Conservation (phyloP, 129 eudicot species). For the Sambucus nigra region DNA sequence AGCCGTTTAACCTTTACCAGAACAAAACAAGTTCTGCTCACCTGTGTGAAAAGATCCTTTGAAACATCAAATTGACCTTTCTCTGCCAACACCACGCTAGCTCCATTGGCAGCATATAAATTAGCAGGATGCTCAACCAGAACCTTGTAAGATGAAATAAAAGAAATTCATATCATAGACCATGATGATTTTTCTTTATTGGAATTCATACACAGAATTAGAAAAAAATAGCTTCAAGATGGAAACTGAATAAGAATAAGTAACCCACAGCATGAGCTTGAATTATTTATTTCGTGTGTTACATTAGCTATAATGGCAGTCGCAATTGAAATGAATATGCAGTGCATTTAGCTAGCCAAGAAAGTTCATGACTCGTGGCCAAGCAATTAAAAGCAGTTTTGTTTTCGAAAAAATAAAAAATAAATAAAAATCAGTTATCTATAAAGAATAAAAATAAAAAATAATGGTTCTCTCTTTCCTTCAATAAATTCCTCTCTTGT, state of each 20-base stretch:
- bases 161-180: neutral
- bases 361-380: too few species aligned
- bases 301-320: too few species aligned
- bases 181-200: neutral
- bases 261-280: neutral
- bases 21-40: constrained; percentile 11
- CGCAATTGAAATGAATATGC: too few species aligned
- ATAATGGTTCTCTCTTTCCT: too few species aligned
- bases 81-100: constrained; percentile 90
- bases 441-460: too few species aligned
- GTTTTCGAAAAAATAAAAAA: too few species aligned
- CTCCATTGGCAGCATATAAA: constrained; percentile 96
- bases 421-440: too few species aligned
- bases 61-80: constrained; percentile 96
- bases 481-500: too few species aligned
- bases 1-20: neutral
- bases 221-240: neutral
- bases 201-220: neutral
- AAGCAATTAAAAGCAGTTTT: too few species aligned
- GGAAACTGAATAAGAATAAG: neutral
- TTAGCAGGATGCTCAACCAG: constrained; percentile 63
- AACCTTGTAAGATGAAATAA: constrained; percentile 38
- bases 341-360: too few species aligned
- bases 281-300: too few species aligned
- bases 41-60: constrained; percentile 93